Conservation (phyloP, 179 eudicot species). For the Patellifolia procumbens region DNA sequence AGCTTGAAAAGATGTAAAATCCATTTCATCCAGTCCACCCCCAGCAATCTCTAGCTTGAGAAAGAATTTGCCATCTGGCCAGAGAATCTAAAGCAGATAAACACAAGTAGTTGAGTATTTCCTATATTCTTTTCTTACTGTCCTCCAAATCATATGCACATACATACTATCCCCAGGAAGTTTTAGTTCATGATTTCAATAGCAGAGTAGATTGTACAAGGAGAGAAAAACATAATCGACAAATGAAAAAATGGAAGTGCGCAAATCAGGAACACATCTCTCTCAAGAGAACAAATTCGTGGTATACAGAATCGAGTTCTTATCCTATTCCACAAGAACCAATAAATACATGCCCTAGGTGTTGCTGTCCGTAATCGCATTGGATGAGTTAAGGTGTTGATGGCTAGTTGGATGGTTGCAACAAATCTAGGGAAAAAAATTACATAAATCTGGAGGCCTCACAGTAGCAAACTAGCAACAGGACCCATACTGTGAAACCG, state of each 20-base stretch:
- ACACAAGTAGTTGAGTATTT: conserved; percentile 5
- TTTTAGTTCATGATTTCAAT: not conserved
- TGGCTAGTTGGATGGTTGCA: not conserved
- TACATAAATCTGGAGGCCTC: not conserved
- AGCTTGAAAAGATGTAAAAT: conserved; percentile 46
- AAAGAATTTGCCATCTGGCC: conserved; percentile 95
- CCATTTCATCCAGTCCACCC: conserved; percentile 42
- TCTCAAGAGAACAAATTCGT: not conserved
- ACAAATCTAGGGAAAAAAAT: not conserved
- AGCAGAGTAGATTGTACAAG: not conserved
- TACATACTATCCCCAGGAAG: not conserved
- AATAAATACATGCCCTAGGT: not conserved
- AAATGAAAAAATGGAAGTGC: not conserved
- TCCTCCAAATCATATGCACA: not conserved
- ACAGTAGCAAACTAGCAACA: not conserved
- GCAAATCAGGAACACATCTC: too few species aligned
- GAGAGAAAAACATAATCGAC: not conserved
- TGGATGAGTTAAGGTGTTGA: not conserved
- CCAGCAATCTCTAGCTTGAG: conserved; percentile 45
- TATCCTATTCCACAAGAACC: not conserved
- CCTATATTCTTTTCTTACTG: not conserved
- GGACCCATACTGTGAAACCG: not conserved
- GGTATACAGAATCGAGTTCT: not conserved
- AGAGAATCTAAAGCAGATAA: conserved; percentile 59
- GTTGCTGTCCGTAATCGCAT: too few species aligned